phyloP scores from a whole-genome alignment of 2,329 filamentous ascomycete species.

The Microcyclosporella mali region DNA sequence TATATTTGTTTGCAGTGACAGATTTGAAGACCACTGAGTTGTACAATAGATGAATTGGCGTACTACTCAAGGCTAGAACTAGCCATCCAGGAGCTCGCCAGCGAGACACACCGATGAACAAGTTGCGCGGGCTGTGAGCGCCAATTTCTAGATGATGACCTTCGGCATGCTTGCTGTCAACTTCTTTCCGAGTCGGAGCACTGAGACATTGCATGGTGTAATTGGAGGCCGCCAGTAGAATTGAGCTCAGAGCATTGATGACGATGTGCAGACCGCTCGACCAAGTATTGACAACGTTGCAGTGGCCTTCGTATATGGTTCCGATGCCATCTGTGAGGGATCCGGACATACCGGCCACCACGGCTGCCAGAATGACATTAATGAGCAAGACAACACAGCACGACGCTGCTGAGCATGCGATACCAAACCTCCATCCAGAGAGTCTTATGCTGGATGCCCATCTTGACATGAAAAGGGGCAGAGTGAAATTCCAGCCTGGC shows the following conservation, averaged over 20 bases:
- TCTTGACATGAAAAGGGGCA: too few relatives aligned
- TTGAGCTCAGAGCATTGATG: conserved; percentile 45
- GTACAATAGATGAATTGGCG: conserved; percentile 35
- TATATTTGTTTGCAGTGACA: conserved; percentile 18
- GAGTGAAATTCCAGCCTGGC: too few relatives aligned
- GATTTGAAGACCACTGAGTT: conserved; percentile 28
- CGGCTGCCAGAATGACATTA: conserved; percentile 13
- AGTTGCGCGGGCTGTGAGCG: conserved; percentile 37
- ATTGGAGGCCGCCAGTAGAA: conserved; percentile 44
- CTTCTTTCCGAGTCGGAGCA: conserved; percentile 45
- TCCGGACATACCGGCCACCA: conserved; percentile 5
- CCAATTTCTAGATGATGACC: conserved; percentile 43
- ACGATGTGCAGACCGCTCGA: conserved; percentile 35
- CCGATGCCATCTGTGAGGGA: conserved; percentile 16
- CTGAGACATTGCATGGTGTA: conserved; percentile 49
- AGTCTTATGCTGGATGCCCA: too few relatives aligned
- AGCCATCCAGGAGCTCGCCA: conserved; percentile 22
- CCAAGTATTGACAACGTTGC: conserved; percentile 13
- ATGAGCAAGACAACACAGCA: conserved; percentile 10
- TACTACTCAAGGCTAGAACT: conserved; percentile 28
- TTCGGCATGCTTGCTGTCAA: conserved; percentile 43
- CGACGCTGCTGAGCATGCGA: conserved; percentile 7
- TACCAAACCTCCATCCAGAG: conserved; percentile 29
- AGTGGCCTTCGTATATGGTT: conserved; percentile 18
- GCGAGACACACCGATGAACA: conserved; percentile 21